A percentile compares a stretch with the other conserved stretches of the same genome.
Evolutionary conservation across 176 grass and related monocot species (phyloP).

Genomic region (Paspalum vaginatum): DNA sequence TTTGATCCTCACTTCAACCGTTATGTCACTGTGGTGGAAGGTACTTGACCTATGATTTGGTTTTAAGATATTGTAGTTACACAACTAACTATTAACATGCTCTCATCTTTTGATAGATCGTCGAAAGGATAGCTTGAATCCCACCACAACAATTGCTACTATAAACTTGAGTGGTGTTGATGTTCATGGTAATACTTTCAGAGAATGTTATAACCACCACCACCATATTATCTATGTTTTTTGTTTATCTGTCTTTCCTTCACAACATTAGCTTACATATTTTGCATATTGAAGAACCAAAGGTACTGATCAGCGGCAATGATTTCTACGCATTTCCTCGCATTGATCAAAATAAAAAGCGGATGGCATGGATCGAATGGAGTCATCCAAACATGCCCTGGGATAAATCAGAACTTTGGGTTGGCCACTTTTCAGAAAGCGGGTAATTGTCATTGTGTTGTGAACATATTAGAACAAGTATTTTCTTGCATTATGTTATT

Average conservation of each 20-base stretch:
- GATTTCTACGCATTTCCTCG: constrained; percentile 98
- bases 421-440: constrained; percentile 77
- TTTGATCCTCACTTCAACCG: constrained; percentile 87
- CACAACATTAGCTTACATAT: constrained; percentile 22
- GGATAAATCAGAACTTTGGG: constrained; percentile 97
- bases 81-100: constrained; percentile 31
- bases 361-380: constrained; percentile 96
- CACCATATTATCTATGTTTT: constrained; percentile 25
- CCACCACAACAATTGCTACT: constrained; percentile 64
- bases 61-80: constrained; percentile 12
- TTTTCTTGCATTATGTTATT: constrained; percentile 12
- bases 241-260: constrained; percentile 25
- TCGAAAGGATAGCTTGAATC: constrained; percentile 76
- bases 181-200: constrained; percentile 58
- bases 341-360: constrained; percentile 68
- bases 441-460: constrained; percentile 57
- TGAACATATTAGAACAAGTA: not conserved
- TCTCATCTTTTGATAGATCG: constrained; percentile 59
- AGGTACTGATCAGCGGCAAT: constrained; percentile 71
- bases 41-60: constrained; percentile 40
- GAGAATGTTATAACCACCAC: constrained; percentile 16
- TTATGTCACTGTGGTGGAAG: constrained; percentile 94
- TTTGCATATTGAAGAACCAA: constrained; percentile 73
- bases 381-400: constrained; percentile 91
- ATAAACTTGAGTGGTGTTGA: constrained; percentile 49